Base-by-base conservation (phyloP, 2,329 filamentous ascomycete genomes). In the Fusarium guadeloupense region DNA sequence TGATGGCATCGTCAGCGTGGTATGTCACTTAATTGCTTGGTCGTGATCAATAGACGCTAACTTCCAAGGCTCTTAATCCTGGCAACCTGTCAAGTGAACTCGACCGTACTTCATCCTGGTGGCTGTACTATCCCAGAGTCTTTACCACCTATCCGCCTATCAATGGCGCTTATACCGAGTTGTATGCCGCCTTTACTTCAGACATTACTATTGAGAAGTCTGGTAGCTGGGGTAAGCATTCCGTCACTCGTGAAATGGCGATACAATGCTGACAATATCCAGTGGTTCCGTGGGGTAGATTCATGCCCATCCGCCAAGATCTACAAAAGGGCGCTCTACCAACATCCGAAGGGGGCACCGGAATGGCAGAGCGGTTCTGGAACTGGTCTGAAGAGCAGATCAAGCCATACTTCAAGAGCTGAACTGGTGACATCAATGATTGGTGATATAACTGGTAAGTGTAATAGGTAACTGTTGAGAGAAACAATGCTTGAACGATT, bases 101-200 rank as follows among this genome's bases (percentile, higher is more conserved):
- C 16, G 67, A 69, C 33, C 67, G 67, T 14, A 67, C 56, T 6
- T 62, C 67, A 9, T 21, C 67, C 1, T 68, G 67, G 67, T 65
- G 53, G 47, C 19, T 69, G 13, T 69, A 69, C 42, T 62, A 62
- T 37, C 42, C 44, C 5, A 50, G 67, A 19, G 25, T 47, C 6
- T 17, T 64, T 5, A 59, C 65, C 1, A 67, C 62, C 9, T 69
- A 69, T 33, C 46, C 67, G 9, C 42, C 69, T 4, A 62, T 74
- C n/a, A 64, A 76, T 31, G 81, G 81, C 4, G 80, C 80, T 0
- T 83, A 81, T 56, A 82, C 81, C 0, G 76, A 81, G 64, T 68
- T 84, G 2, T 84, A 76, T 55, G 78, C 80, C 6, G 80, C 74
- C 0, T 69, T 81, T 39, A 77, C 79, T 0, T 72, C 75, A 0